A percentile compares a stretch with the other conserved stretches of the same genome.
These are phyloP conservation scores for Phascolomyces articulosus DNA, from an alignment of 371 early-diverging fungal genomes.

Conservation along the genomic window DNA sequence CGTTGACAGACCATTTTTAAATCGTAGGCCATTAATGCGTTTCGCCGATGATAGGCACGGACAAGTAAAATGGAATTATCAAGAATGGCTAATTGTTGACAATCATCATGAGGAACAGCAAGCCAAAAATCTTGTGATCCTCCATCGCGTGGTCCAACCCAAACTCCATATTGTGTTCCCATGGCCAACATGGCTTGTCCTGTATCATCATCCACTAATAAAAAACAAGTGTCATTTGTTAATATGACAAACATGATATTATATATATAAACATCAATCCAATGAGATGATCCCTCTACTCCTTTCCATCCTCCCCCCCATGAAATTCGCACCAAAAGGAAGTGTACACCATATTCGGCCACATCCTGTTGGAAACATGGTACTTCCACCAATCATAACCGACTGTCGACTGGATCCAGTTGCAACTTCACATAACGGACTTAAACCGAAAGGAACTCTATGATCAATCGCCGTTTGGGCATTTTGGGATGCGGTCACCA, in stretches of 20 bases:
- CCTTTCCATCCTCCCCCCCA: too few relatives aligned
- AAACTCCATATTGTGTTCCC: slow-evolving; percentile 33
- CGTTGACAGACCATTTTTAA: slow-evolving; percentile 5
- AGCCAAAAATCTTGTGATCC: slow-evolving; percentile 12
- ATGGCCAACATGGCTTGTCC: slow-evolving; percentile 17
- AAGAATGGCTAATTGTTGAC: slow-evolving; percentile 24
- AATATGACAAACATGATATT: too few relatives aligned
- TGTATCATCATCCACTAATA: background rate
- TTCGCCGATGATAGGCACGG: slow-evolving; percentile 4
- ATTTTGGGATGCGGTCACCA: slow-evolving; percentile 8
- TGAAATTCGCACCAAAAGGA: slow-evolving; percentile 10
- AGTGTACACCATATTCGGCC: slow-evolving; percentile 20
- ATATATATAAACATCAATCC: too few relatives aligned
- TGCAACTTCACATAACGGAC: slow-evolving; percentile 15
- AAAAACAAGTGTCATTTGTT: background rate
- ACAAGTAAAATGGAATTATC: slow-evolving; percentile 21
- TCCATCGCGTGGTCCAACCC: slow-evolving; percentile 25
- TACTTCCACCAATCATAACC: slow-evolving; percentile 7
- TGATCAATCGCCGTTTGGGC: background rate
- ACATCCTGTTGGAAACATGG: slow-evolving; percentile 20
- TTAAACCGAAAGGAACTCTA: slow-evolving; percentile 14
- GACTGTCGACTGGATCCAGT: slow-evolving; percentile 9
- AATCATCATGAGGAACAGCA: slow-evolving; percentile 21
- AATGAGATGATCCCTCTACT: too few relatives aligned
- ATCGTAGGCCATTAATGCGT: slow-evolving; percentile 23